Conservation (phyloP, 257 asterid genomes). For the Scutellaria minor region DNA sequence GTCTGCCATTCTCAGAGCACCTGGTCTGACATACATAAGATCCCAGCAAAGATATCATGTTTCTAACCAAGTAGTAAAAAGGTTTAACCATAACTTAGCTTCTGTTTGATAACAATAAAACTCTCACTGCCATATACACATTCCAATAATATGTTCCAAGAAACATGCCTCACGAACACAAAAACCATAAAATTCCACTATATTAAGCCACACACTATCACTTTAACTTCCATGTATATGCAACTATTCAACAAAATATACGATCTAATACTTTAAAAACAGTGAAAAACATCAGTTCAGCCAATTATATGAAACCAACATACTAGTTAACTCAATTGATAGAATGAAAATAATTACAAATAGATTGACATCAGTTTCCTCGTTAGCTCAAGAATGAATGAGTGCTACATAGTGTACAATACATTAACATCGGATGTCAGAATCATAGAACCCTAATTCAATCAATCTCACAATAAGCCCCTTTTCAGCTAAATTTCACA, state of each 20-base stretch:
- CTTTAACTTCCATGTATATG: not conserved
- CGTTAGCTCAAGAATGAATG: not conserved
- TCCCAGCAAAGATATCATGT: constrained; percentile 13
- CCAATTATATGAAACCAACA: constrained; percentile 1
- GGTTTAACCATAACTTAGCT: not conserved
- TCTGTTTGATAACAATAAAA: constrained; percentile 12
- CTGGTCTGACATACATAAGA: constrained; percentile 28
- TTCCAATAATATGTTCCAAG: not conserved
- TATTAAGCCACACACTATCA: constrained; percentile 5
- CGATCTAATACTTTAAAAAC: not conserved
- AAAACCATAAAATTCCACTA: not conserved
- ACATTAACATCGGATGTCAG: not conserved
- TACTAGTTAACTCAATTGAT: not conserved
- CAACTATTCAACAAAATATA: constrained; percentile 12
- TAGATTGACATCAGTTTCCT: not conserved
- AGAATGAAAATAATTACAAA: not conserved
- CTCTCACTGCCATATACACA: not conserved
- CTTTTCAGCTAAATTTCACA: constrained; percentile 9
- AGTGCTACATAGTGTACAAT: constrained; percentile 14
- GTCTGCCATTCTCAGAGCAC: constrained; percentile 54
- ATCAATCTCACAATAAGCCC: constrained; percentile 20
- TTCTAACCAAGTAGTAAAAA: constrained; percentile 15
- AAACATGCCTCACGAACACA: not conserved
- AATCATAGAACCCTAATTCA: constrained; percentile 15
- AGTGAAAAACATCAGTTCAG: not conserved